Evolutionary conservation across 1,284 basidiomycete genomes (phyloP), one percentile per base, ranked within the genome.

Genomic region (Puccinia novopanici): DNA sequence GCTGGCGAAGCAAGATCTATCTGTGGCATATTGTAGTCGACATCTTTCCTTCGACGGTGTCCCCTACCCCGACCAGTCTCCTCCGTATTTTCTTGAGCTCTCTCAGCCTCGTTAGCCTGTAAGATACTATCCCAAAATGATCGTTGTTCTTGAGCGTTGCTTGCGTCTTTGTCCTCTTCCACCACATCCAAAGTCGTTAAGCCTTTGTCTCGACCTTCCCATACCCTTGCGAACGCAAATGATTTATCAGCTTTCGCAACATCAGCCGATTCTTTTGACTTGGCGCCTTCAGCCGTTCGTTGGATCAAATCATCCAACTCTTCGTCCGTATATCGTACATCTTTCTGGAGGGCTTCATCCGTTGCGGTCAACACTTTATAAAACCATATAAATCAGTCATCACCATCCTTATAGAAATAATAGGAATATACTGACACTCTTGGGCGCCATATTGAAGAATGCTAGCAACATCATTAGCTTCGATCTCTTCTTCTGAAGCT

Each of bases 391-490:
- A 42, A 48, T 67, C 19, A 74, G 54, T 19, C 70, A 63, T 19
- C 8, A 34, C 27, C 9, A 45, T 37, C 61, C 61, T 27, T 24
- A 9, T 27, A 30, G 15, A 54, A 4, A 52, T 22, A 15, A 17
- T 1, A 48, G 30, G 13, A 54, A 55, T 17, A 57, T 45, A 67
- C 71, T 75, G 5, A 81, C 79, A 74, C 54, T 81, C 79, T 68
- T 74, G 59, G 19, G 79, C 79, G 34, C 79, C 79, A 67, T 68
- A 81, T 68, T 81, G 79, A 54, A 81, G 63, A 42, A 81, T 81
- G 72, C 63, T 75, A 52, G 72, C 79, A 74, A 81, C 79, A 68
- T 81, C 79, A 45, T 74, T 59, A 15, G 79, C 79, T 55, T 81
- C 79, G 19, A 65, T 81, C 40, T 81, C 79, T 59, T 81, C 71